Conservation (phyloP, 202 grass and related monocot genomes). For the Miscanthus sacchariflorus region DNA sequence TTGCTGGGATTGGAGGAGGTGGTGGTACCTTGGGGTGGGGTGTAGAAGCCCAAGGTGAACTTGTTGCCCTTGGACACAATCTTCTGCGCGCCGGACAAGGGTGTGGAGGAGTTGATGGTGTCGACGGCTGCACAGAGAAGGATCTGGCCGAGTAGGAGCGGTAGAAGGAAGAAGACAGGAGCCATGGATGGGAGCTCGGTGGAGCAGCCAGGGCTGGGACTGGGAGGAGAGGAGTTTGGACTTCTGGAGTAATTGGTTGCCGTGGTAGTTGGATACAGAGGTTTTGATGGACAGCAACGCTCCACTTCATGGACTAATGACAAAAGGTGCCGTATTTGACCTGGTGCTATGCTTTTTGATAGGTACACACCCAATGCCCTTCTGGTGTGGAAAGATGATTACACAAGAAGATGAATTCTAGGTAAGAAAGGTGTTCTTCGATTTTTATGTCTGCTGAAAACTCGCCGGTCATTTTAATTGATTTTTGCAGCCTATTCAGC, state of each 20-base stretch:
- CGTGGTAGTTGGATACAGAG: background rate
- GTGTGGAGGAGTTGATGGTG: conserved; percentile 66
- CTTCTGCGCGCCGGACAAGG: conserved; percentile 54
- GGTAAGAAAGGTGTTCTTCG: background rate
- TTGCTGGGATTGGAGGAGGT: conserved; percentile 29
- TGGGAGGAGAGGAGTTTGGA: conserved; percentile 1
- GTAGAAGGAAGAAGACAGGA: conserved; percentile 40
- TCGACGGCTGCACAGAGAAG: conserved; percentile 50
- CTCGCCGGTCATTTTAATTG: background rate
- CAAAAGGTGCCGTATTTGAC: conserved; percentile 50
- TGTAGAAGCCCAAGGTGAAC: conserved; percentile 70
- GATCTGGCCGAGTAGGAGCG: conserved; percentile 48
- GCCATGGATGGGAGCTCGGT: conserved; percentile 53
- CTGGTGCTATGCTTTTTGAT: conserved; percentile 19
- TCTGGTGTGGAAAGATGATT: conserved; percentile 9
- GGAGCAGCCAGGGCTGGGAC: conserved; percentile 30
- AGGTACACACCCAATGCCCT: conserved; percentile 17
- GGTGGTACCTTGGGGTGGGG: conserved; percentile 50
- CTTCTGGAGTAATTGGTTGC: conserved; percentile 26
- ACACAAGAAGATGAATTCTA: background rate
- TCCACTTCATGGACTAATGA: conserved; percentile 35
- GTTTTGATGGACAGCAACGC: conserved; percentile 25
- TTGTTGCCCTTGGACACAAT: conserved; percentile 57
- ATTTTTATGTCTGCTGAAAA: background rate
- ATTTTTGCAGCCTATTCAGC: conserved; percentile 25